phyloP scores from a whole-genome alignment of 257 asterid genomes.

The Petrea volubilis region DNA sequence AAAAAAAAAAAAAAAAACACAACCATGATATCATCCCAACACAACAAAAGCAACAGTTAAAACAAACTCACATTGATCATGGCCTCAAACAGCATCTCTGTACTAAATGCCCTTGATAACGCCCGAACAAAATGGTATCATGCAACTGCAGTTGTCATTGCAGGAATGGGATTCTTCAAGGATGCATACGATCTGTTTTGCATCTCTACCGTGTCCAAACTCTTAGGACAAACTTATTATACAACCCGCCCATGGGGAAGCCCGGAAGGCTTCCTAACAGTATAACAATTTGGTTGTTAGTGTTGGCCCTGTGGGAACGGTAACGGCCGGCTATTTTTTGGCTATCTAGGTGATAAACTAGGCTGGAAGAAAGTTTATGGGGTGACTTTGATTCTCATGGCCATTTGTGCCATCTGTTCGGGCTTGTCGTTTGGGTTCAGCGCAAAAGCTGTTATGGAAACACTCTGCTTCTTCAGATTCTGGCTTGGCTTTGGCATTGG shows the following conservation, averaged over 20 bases:
- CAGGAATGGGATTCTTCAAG: conserved; percentile 47
- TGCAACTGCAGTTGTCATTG: conserved; percentile 33
- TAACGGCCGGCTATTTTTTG: too few species aligned
- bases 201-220: conserved; percentile 37
- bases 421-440: conserved; percentile 39
- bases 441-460: conserved; percentile 27
- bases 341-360: conserved; percentile 32
- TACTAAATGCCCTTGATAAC: conserved; percentile 38
- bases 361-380: conserved; percentile 44
- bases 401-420: conserved; percentile 33
- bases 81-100: conserved; percentile 32
- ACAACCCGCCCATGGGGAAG: conserved; percentile 11
- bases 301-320: conserved; percentile 38
- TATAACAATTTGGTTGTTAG: conserved; percentile 35
- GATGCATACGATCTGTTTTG: conserved; percentile 42
- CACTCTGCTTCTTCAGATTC: conserved; percentile 40
- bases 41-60: neutral
- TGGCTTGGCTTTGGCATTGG: conserved; percentile 49
- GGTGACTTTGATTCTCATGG: conserved; percentile 36
- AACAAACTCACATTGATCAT: conserved; percentile 8
- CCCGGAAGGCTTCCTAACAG: conserved; percentile 36
- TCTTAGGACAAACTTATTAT: conserved; percentile 40
- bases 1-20: too few species aligned
- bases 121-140: conserved; percentile 41
- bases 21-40: neutral